Percentiles rank a stretch among this genome's conserved stretches.
phyloP scores from a whole-genome alignment of 257 asterid genomes.

The Solanum rostratum region DNA sequence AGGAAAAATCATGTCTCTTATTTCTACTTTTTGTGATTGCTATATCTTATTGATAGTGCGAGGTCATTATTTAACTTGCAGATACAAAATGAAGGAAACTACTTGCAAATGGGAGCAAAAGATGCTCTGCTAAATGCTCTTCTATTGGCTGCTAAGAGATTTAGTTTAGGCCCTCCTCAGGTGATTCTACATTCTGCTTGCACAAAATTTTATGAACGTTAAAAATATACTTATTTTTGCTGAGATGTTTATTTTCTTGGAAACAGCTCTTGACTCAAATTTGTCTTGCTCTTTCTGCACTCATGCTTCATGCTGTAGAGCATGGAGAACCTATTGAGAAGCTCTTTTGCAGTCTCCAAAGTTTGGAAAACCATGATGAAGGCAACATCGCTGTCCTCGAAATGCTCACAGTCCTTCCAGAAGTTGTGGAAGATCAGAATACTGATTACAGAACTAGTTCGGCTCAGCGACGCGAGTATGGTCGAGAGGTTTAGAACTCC shows the following conservation, averaged over 20 bases:
- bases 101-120: conserved; percentile 58
- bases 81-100: conserved; percentile 66
- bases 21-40: not conserved
- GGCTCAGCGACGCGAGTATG: conserved; percentile 53
- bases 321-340: conserved; percentile 62
- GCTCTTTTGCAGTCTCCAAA: conserved; percentile 73
- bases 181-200: conserved; percentile 19
- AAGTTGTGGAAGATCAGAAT: conserved; percentile 65
- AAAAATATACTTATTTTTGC: conserved; percentile 3
- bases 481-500: conserved; percentile 47
- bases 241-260: conserved; percentile 12
- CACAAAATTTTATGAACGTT: not conserved
- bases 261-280: conserved; percentile 86
- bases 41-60: not conserved
- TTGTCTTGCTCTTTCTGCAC: conserved; percentile 79
- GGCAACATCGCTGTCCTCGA: conserved; percentile 66
- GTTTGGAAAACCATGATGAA: conserved; percentile 49
- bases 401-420: conserved; percentile 83
- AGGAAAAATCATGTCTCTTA: not conserved
- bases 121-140: conserved; percentile 69
- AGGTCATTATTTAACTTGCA: conserved; percentile 6
- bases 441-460: conserved; percentile 35
- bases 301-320: conserved; percentile 68
- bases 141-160: conserved; percentile 71
- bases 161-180: conserved; percentile 83